Evolutionary conservation across 2,329 filamentous ascomycete species (phyloP).

Genomic region (Lachnellula cervina): DNA sequence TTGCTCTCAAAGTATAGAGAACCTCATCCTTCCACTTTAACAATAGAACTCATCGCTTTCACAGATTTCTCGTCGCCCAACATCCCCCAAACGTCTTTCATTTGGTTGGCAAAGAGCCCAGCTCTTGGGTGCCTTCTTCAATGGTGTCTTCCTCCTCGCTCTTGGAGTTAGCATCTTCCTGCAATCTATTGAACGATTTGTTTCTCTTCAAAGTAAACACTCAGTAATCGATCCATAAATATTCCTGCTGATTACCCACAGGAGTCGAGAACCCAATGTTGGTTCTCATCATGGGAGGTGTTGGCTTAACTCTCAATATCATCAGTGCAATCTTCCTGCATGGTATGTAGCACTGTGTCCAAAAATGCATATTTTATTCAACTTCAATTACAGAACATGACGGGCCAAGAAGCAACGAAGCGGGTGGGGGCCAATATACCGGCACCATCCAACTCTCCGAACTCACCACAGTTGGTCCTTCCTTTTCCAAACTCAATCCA

Average conservation of each 20-base stretch:
- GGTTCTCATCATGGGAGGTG: constrained; percentile 63
- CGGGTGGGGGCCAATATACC: not conserved
- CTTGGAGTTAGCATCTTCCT: constrained; percentile 68
- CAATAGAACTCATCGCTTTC: not conserved
- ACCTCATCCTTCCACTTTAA: not conserved
- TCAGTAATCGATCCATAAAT: not conserved
- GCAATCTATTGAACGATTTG: constrained; percentile 68
- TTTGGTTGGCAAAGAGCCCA: constrained; percentile 75
- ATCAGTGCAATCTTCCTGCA: constrained; percentile 63
- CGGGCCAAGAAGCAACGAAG: constrained; percentile 7
- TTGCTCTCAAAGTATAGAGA: constrained; percentile 53
- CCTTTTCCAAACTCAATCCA: not conserved
- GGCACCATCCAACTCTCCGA: not conserved
- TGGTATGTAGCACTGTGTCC: constrained; percentile 37
- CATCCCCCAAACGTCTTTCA: constrained; percentile 54
- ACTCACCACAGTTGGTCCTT: not conserved
- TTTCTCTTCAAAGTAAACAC: constrained; percentile 48
- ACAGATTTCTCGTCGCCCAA: constrained; percentile 52
- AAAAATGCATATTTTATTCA: constrained; percentile 61
- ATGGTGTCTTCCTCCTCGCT: constrained; percentile 68
- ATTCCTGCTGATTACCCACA: constrained; percentile 28
- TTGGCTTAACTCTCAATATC: constrained; percentile 64
- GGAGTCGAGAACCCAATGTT: constrained; percentile 60
- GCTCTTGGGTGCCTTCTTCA: constrained; percentile 75
- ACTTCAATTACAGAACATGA: constrained; percentile 43